Percentiles rank a stretch among this genome's conserved stretches.
Conservation (phyloP, 208 protist genomes). For the Crithidia expoeki region DNA sequence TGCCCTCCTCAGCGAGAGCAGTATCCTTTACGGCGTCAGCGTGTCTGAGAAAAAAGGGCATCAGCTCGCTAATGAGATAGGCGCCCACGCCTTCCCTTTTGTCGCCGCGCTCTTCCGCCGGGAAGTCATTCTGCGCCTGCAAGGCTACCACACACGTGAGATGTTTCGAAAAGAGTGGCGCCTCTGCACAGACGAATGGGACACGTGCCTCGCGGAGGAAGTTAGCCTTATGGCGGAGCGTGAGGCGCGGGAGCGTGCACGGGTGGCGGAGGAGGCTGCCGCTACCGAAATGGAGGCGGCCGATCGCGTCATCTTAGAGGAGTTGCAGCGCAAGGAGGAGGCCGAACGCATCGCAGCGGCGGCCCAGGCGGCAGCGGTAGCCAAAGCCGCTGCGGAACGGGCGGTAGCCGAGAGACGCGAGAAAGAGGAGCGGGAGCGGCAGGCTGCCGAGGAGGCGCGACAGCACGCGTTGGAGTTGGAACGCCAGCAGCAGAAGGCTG, state of each 20-base stretch:
- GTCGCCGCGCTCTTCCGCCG: slow-evolving; percentile 65
- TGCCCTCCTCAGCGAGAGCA: slow-evolving; percentile 45
- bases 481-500: slow-evolving; percentile 17
- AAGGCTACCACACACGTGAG: slow-evolving; percentile 51
- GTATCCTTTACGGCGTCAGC: slow-evolving; percentile 64
- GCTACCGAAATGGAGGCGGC: slow-evolving; percentile 52
- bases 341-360: slow-evolving; percentile 22
- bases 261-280: slow-evolving; percentile 47
- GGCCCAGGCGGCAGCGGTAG: slow-evolving; percentile 30
- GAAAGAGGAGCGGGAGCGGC: slow-evolving; percentile 30
- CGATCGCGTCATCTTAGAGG: slow-evolving; percentile 59
- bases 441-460: slow-evolving; percentile 31
- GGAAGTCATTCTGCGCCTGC: slow-evolving; percentile 54
- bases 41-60: slow-evolving; percentile 57
- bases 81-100: slow-evolving; percentile 66
- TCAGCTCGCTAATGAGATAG: slow-evolving; percentile 49
- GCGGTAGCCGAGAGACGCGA: slow-evolving; percentile 20
- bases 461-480: slow-evolving; percentile 20
- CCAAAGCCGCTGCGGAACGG: slow-evolving; percentile 30
- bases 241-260: slow-evolving; percentile 56
- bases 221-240: slow-evolving; percentile 63
- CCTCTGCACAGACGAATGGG: slow-evolving; percentile 61
- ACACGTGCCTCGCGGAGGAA: slow-evolving; percentile 66
- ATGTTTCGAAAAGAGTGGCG: slow-evolving; percentile 60
- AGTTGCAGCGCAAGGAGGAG: slow-evolving; percentile 32